Evolutionary conservation across 2,329 filamentous ascomycete species (phyloP).

Genomic region (Neopestalotiopsis sp.): DNA sequence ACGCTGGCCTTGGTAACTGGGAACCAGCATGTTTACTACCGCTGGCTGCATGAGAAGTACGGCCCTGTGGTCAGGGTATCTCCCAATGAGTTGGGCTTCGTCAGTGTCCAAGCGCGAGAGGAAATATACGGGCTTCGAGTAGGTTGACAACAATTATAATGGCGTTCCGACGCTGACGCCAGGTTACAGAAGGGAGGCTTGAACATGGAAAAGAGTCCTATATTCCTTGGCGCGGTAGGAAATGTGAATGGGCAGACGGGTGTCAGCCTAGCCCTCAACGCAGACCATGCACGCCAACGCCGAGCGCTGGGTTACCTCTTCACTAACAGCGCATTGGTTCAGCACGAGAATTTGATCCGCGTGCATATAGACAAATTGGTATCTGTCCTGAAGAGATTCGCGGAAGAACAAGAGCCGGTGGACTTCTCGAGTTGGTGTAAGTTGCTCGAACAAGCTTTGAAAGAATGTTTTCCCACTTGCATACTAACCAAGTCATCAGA

Average conservation of each 20-base stretch:
- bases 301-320: constrained; percentile 31
- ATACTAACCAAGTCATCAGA: constrained; percentile 13
- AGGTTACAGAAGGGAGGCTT: constrained; percentile 21
- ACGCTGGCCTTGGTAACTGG: constrained; percentile 28
- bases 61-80: constrained; percentile 33
- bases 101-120: constrained; percentile 31
- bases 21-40: constrained; percentile 30
- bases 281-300: constrained; percentile 31
- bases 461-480: not conserved
- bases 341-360: constrained; percentile 30
- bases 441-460: not conserved
- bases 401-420: constrained; percentile 18
- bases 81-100: constrained; percentile 35
- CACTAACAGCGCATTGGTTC: constrained; percentile 29
- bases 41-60: constrained; percentile 31
- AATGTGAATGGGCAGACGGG: constrained; percentile 23
- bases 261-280: constrained; percentile 24
- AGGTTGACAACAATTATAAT: constrained; percentile 11
- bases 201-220: constrained; percentile 34
- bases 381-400: constrained; percentile 18
- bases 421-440: constrained; percentile 33
- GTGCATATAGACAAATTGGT: constrained; percentile 31
- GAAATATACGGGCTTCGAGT: constrained; percentile 35
- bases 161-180: not conserved
- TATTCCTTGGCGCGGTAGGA: constrained; percentile 29